Evolutionary conservation across 306 rosid genomes (phyloP).

Genomic region (Carpinus viminea): DNA sequence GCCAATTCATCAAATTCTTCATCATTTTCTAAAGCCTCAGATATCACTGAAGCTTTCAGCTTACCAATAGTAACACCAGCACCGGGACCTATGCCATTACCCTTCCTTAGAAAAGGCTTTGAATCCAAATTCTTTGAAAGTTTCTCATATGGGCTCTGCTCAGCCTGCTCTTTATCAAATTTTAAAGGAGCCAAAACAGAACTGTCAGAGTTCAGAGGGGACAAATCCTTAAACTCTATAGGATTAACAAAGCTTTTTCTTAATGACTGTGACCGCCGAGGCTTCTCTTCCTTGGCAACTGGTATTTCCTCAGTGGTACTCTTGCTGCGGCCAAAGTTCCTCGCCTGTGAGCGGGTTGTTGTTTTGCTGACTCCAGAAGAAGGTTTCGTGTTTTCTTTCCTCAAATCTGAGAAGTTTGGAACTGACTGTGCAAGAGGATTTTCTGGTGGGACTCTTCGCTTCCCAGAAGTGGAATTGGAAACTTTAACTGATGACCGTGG

Average conservation of each 20-base stretch:
- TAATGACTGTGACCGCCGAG: conserved; percentile 53
- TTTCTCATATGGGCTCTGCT: conserved; percentile 48
- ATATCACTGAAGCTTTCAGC: conserved; percentile 63
- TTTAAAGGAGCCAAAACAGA: conserved; percentile 66
- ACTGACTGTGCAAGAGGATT: conserved; percentile 85
- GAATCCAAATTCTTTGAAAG: conserved; percentile 45
- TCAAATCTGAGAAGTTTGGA: conserved; percentile 91
- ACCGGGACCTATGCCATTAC: conserved; percentile 58
- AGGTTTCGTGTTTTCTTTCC: conserved; percentile 96
- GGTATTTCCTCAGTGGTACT: conserved; percentile 60
- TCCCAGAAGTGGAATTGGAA: conserved; percentile 55
- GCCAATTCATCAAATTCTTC: conserved; percentile 64
- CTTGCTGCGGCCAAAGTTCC: conserved; percentile 66
- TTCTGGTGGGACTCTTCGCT: conserved; percentile 66
- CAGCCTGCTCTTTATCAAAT: conserved; percentile 66
- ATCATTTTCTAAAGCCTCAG: conserved; percentile 49
- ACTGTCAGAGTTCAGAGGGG: conserved; percentile 60
- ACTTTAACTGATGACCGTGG: conserved; percentile 57
- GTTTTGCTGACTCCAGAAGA: conserved; percentile 69
- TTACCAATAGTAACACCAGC: conserved; percentile 48
- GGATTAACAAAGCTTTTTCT: conserved; percentile 68
- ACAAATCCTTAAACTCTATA: conserved; percentile 56
- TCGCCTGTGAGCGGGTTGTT: conserved; percentile 60
- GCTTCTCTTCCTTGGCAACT: conserved; percentile 73
- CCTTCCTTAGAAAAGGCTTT: conserved; percentile 65